Conservation (phyloP, 2,329 filamentous ascomycete genomes). For the Monosporascus sp. region DNA sequence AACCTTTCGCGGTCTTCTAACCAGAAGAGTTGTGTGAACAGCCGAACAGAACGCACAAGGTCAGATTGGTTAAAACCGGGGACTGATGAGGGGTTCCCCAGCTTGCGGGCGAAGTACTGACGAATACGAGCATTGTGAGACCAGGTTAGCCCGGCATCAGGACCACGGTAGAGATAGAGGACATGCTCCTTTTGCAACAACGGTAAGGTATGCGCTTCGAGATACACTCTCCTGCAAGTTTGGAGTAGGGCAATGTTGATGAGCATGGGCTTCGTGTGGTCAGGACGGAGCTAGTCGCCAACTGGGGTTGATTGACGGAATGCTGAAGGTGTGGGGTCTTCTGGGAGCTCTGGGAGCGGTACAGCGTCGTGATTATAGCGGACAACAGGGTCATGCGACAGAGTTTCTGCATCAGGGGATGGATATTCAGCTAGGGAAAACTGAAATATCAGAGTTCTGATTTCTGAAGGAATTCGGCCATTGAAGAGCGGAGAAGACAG, state of each 20-base stretch:
- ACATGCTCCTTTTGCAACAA: conserved; percentile 22
- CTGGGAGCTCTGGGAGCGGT: conserved; percentile 11
- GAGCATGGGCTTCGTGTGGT: conserved; percentile 18
- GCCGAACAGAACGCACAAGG: conserved; percentile 10
- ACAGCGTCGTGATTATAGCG: conserved; percentile 14
- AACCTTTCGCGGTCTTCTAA: conserved; percentile 15
- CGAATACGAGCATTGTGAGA: conserved; percentile 8
- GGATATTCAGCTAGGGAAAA: conserved; percentile 23
- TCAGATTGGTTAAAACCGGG: conserved; percentile 4
- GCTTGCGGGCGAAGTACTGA: conserved; percentile 15
- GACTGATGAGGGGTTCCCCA: conserved; percentile 4
- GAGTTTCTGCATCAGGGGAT: neutral
- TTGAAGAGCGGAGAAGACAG: conserved; percentile 14
- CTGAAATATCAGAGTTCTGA: conserved; percentile 28
- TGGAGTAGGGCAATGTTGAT: conserved; percentile 20
- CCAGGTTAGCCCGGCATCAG: neutral
- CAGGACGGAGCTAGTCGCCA: conserved; percentile 25
- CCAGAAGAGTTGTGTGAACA: conserved; percentile 16
- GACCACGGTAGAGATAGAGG: conserved; percentile 20
- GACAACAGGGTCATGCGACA: conserved; percentile 3
- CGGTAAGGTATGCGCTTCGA: conserved; percentile 25
- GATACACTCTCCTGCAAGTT: conserved; percentile 29
- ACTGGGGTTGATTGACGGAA: neutral
- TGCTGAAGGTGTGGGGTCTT: conserved; percentile 9
- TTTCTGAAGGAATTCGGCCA: conserved; percentile 22